Evolutionary conservation across 192 early-diverging fungal genomes (phyloP).

Genomic region (Phlyctochytrium planicorne): DNA sequence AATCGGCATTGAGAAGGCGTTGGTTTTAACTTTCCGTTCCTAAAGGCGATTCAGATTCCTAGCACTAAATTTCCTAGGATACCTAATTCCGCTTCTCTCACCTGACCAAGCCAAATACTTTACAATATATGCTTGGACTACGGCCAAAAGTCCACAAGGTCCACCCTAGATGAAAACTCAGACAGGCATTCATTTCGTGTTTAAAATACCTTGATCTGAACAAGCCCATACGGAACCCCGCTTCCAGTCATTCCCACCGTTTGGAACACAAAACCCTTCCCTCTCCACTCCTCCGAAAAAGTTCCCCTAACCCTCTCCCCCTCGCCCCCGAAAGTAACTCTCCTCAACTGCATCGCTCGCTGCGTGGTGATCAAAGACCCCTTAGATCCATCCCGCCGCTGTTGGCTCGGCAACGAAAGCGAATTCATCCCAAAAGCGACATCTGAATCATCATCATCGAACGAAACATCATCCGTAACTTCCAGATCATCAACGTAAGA

Average conservation of each 20-base stretch:
- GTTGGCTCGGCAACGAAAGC: neutral
- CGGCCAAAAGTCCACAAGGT: conserved; percentile 54
- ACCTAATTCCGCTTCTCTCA: conserved; percentile 22
- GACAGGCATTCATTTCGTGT: neutral
- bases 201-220: conserved; percentile 42
- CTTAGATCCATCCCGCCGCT: neutral
- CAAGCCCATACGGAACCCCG: conserved; percentile 44
- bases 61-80: neutral
- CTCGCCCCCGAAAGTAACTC: conserved; percentile 25
- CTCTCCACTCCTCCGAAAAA: conserved; percentile 43
- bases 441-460: conserved; percentile 26
- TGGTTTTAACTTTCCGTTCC: conserved; percentile 26
- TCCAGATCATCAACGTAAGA: conserved; percentile 12
- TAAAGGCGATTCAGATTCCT: neutral
- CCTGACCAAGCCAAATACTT: conserved; percentile 39
- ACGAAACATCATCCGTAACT: conserved; percentile 22
- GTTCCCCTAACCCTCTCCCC: conserved; percentile 5
- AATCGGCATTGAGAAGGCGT: conserved; percentile 14
- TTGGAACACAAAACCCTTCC: conserved; percentile 43
- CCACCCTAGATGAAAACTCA: conserved; percentile 34
- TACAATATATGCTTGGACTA: conserved; percentile 45
- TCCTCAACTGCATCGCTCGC: conserved; percentile 5
- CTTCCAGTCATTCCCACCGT: neutral
- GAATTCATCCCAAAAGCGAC: neutral
- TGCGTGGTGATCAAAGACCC: conserved; percentile 19